Percentiles rank a stretch among this genome's conserved stretches.
Evolutionary conservation across 108 stramenopile genomes (phyloP).

Genomic region (Fragilaria crotonensis): DNA sequence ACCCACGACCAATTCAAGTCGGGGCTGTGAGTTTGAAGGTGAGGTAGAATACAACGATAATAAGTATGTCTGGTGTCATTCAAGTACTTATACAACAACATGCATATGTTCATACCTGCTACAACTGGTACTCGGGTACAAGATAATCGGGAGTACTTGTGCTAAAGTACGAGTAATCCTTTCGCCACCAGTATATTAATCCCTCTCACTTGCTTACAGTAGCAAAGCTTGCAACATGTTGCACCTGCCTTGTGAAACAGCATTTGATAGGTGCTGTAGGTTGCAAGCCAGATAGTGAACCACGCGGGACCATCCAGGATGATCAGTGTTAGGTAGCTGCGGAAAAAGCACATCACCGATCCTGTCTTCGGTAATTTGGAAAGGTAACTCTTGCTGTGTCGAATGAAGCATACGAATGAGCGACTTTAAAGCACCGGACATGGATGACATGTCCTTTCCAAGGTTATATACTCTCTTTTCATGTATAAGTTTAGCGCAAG

Average conservation of each 20-base stretch:
- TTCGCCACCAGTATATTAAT: too few relatives aligned
- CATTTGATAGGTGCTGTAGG: slow-evolving; percentile 39
- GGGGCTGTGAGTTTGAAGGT: too few relatives aligned
- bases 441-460: slow-evolving; percentile 10
- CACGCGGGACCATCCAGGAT: slow-evolving; percentile 36
- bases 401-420: background rate
- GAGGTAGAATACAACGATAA: too few relatives aligned
- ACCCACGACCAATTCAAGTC: too few relatives aligned
- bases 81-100: too few relatives aligned
- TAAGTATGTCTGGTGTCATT: too few relatives aligned
- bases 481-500: slow-evolving; percentile 54
- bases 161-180: too few relatives aligned
- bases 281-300: slow-evolving; percentile 47
- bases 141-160: too few relatives aligned
- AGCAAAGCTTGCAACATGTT: too few relatives aligned
- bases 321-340: slow-evolving; percentile 23
- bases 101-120: too few relatives aligned
- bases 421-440: background rate
- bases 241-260: slow-evolving; percentile 11
- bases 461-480: slow-evolving; percentile 16
- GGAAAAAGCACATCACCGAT: slow-evolving; percentile 34
- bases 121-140: too few relatives aligned
- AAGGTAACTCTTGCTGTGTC: slow-evolving; percentile 19
- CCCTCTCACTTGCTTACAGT: too few relatives aligned
- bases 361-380: slow-evolving; percentile 19